These are phyloP conservation scores for Mucuna pruriens DNA, from an alignment of 306 rosid genomes.

Conservation along the genomic window DNA sequence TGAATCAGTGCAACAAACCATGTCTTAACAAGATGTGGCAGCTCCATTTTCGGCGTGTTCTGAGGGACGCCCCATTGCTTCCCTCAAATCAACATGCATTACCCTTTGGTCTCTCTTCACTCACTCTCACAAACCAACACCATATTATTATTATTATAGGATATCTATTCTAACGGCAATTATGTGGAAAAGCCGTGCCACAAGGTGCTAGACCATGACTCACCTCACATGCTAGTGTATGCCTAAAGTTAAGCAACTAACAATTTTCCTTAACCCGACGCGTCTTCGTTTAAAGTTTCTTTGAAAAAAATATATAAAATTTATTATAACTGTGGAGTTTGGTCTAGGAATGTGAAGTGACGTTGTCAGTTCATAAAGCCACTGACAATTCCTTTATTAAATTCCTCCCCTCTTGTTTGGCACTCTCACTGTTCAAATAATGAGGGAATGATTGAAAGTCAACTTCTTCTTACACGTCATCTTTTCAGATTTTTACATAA, in stretches of 20 bases:
- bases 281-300: conserved; percentile 36
- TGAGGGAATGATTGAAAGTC: conserved; percentile 27
- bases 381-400: neutral
- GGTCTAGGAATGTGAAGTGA: neutral
- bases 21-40: conserved; percentile 10
- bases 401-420: neutral
- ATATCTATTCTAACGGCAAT: neutral
- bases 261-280: conserved; percentile 46
- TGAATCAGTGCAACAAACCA: conserved; percentile 20
- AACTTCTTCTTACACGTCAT: conserved; percentile 19
- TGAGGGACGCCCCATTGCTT: conserved; percentile 15
- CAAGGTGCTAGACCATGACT: conserved; percentile 33
- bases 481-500: neutral
- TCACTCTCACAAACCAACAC: conserved; percentile 3
- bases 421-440: neutral
- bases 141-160: neutral
- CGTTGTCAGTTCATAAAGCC: neutral
- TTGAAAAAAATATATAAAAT: neutral
- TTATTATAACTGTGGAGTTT: conserved; percentile 2
- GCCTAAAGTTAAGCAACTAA: conserved; percentile 63
- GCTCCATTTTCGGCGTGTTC: conserved; percentile 43
- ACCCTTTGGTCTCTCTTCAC: conserved; percentile 25
- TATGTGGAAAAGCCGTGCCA: conserved; percentile 28
- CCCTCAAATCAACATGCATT: conserved; percentile 14
- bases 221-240: conserved; percentile 63